Conservation (phyloP, 2,329 filamentous ascomycete genomes). For the Dactylonectria macrodidyma region DNA sequence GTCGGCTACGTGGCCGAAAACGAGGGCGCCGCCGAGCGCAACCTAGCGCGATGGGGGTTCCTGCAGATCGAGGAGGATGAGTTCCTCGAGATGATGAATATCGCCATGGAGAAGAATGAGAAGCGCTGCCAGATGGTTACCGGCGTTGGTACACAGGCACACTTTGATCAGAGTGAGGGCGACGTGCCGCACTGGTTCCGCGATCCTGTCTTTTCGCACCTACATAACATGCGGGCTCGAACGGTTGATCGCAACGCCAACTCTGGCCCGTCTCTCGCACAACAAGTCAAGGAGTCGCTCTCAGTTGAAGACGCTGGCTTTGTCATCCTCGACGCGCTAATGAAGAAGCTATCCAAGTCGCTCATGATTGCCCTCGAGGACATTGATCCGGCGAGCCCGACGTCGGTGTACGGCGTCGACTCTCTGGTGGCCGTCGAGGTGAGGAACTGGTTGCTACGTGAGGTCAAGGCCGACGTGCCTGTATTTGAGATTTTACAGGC, state of each 20-base stretch:
- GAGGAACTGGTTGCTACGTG: conserved; percentile 15
- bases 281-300: conserved; percentile 16
- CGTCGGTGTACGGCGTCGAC: conserved; percentile 15
- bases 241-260: conserved; percentile 13
- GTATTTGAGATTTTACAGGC: conserved; percentile 23
- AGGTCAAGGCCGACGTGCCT: conserved; percentile 24
- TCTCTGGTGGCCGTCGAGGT: conserved; percentile 22
- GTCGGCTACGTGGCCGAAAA: background rate
- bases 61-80: conserved; percentile 22
- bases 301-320: conserved; percentile 11
- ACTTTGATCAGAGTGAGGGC: conserved; percentile 21
- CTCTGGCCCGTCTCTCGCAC: conserved; percentile 5
- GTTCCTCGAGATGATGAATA: conserved; percentile 16
- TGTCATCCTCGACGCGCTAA: conserved; percentile 2
- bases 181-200: conserved; percentile 25
- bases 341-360: conserved; percentile 25
- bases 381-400: conserved; percentile 14
- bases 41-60: conserved; percentile 21
- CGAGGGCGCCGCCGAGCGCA: conserved; percentile 18
- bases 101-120: conserved; percentile 12
- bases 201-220: conserved; percentile 22
- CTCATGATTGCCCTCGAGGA: conserved; percentile 22
- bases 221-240: conserved; percentile 20
- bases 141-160: conserved; percentile 22
- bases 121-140: conserved; percentile 15